Conservation (phyloP, 1,284 basidiomycete species). For the Pseudozyma thailandica region DNA sequence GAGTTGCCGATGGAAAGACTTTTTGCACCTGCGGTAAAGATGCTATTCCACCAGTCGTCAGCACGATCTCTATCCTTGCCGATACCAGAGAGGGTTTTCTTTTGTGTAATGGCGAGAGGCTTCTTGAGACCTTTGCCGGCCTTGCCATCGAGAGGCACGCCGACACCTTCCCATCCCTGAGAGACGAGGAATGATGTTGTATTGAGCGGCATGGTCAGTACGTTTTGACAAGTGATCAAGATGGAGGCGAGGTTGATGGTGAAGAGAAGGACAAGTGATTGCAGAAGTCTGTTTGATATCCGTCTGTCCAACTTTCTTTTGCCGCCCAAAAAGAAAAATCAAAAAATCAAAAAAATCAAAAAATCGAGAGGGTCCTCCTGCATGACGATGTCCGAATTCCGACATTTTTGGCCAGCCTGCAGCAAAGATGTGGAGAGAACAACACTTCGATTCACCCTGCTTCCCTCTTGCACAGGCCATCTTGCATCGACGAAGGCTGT, state of each 20-base stretch:
- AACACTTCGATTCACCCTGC: constrained; percentile 13
- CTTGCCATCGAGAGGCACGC: constrained; percentile 61
- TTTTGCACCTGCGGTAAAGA: constrained; percentile 63
- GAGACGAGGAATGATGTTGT: constrained; percentile 54
- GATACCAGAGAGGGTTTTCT: constrained; percentile 61
- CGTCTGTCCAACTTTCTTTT: not conserved
- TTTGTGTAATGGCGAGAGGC: constrained; percentile 63
- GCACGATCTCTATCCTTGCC: constrained; percentile 66
- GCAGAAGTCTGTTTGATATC: not conserved
- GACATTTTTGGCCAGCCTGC: constrained; percentile 1
- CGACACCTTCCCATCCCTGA: constrained; percentile 65
- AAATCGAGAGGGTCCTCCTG: not conserved
- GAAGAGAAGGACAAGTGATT: not conserved
- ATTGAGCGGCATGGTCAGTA: constrained; percentile 59
- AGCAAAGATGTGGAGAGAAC: constrained; percentile 3
- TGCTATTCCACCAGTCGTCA: constrained; percentile 67
- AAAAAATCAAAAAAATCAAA: constrained; percentile 1
- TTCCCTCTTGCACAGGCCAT: too few species aligned
- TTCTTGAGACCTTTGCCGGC: constrained; percentile 64
- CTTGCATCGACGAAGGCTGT: too few species aligned
- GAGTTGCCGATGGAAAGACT: constrained; percentile 47
- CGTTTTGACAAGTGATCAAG: too few species aligned
- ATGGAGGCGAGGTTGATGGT: not conserved
- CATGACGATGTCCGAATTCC: constrained; percentile 4
- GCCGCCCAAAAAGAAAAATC: not conserved